Conservation (phyloP, 1,284 basidiomycete genomes). For the Moesziomyces globuligerus region DNA sequence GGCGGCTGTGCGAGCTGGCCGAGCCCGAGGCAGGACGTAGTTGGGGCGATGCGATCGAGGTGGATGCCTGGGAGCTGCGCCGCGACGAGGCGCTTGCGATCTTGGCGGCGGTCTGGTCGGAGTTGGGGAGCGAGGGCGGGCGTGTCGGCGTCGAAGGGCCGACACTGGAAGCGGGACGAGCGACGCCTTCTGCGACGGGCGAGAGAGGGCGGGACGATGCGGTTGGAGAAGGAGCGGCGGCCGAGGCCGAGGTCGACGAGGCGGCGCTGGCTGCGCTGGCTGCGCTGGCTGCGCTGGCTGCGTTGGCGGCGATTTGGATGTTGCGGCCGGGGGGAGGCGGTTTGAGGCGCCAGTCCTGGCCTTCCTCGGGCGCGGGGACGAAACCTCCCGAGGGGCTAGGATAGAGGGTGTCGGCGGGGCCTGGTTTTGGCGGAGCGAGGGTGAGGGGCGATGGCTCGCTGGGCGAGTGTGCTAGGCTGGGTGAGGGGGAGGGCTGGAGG, state of each 20-base stretch:
- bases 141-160: slow-evolving; percentile 27
- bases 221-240: slow-evolving; percentile 6
- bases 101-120: slow-evolving; percentile 44
- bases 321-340: slow-evolving; percentile 44
- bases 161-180: slow-evolving; percentile 10
- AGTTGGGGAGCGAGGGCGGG: slow-evolving; percentile 38
- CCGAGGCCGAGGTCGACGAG: slow-evolving; percentile 1
- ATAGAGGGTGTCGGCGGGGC: slow-evolving; percentile 50
- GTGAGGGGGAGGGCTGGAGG: slow-evolving; percentile 13
- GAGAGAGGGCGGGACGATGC: slow-evolving; percentile 12
- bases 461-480: slow-evolving; percentile 9
- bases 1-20: slow-evolving; percentile 19
- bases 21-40: slow-evolving; percentile 28
- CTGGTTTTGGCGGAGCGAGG: slow-evolving; percentile 47
- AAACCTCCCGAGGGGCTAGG: slow-evolving; percentile 54
- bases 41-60: slow-evolving; percentile 18
- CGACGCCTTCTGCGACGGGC: slow-evolving; percentile 7
- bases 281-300: background rate
- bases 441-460: slow-evolving; percentile 29
- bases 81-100: slow-evolving; percentile 38
- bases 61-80: slow-evolving; percentile 42
- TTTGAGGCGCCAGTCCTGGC: slow-evolving; percentile 54
- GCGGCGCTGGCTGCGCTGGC: slow-evolving; percentile 1
- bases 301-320: background rate
- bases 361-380: slow-evolving; percentile 52